These are phyloP conservation scores for Lactifluus hygrophoroides DNA, from an alignment of 768 basidiomycete genomes.

Conservation along the genomic window DNA sequence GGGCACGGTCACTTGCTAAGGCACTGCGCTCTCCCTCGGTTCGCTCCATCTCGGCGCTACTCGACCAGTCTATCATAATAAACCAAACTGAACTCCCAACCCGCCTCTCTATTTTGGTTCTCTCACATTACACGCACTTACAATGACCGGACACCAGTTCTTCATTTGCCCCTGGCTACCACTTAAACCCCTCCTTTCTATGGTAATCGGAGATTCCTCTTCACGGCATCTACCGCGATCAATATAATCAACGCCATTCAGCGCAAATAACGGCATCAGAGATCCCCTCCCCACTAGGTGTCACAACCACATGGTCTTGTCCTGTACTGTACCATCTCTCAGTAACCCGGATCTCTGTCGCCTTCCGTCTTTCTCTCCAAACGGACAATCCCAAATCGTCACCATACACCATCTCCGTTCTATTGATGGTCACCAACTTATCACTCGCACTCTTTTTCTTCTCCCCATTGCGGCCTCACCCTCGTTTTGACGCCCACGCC, in stretches of 20 bases:
- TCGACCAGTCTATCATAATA: neutral
- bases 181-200: slow-evolving; percentile 5
- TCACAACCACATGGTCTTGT: slow-evolving; percentile 19
- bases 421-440: slow-evolving; percentile 9
- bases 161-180: neutral
- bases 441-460: neutral
- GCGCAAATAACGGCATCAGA: slow-evolving; percentile 11
- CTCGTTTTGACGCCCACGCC: neutral
- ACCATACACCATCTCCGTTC: slow-evolving; percentile 9
- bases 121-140: neutral
- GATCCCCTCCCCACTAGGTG: neutral
- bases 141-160: neutral
- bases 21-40: slow-evolving; percentile 5
- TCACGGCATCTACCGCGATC: slow-evolving; percentile 14
- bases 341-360: slow-evolving; percentile 11
- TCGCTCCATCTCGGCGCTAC: slow-evolving; percentile 11
- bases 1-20: neutral
- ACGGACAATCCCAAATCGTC: neutral
- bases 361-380: neutral
- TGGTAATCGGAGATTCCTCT: slow-evolving; percentile 1
- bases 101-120: neutral
- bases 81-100: slow-evolving; percentile 1
- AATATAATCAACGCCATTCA: slow-evolving; percentile 8
- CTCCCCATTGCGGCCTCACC: neutral
- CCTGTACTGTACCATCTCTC: no score